A percentile compares a stretch with the other conserved stretches of the same genome.
Evolutionary conservation across 306 rosid species (phyloP).

Genomic region (Alnus rubra): DNA sequence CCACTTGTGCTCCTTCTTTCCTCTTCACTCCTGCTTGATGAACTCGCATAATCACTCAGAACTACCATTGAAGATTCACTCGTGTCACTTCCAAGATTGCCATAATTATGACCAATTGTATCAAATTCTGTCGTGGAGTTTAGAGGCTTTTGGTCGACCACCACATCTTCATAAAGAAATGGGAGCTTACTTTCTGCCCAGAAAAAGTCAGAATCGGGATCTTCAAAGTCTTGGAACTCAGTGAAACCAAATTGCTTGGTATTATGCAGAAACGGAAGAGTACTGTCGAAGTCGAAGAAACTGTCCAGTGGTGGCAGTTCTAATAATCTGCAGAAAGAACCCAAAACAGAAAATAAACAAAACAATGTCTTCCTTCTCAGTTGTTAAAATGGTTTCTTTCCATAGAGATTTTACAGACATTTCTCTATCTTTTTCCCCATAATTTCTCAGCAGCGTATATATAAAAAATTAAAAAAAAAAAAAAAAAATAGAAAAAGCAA

Average conservation of each 20-base stretch:
- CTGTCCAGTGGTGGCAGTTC: slow-evolving; percentile 39
- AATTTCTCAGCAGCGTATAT: not conserved
- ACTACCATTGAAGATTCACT: slow-evolving; percentile 15
- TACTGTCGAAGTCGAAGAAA: slow-evolving; percentile 8
- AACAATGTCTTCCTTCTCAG: not conserved
- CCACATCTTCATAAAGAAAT: slow-evolving; percentile 26
- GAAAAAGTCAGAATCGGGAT: slow-evolving; percentile 24
- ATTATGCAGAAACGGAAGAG: slow-evolving; percentile 17
- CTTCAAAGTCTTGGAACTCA: slow-evolving; percentile 42
- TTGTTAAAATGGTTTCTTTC: not conserved
- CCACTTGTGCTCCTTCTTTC: not conserved
- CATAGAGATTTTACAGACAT: not conserved
- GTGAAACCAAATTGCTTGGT: slow-evolving; percentile 26
- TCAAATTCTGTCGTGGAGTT: not conserved
- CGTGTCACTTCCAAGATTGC: not conserved
- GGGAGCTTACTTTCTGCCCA: slow-evolving; percentile 17
- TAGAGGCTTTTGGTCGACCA: slow-evolving; percentile 33
- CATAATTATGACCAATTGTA: not conserved
- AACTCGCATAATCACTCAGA: slow-evolving; percentile 21
- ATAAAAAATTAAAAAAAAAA: not conserved
- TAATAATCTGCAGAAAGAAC: slow-evolving; percentile 32
- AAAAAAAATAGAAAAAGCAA: not conserved
- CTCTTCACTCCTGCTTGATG: slow-evolving; percentile 22
- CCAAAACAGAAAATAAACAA: not conserved
- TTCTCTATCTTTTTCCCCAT: not conserved